Base-by-base conservation (phyloP, 1,284 basidiomycete species). In the Hemileia vastatrix region DNA sequence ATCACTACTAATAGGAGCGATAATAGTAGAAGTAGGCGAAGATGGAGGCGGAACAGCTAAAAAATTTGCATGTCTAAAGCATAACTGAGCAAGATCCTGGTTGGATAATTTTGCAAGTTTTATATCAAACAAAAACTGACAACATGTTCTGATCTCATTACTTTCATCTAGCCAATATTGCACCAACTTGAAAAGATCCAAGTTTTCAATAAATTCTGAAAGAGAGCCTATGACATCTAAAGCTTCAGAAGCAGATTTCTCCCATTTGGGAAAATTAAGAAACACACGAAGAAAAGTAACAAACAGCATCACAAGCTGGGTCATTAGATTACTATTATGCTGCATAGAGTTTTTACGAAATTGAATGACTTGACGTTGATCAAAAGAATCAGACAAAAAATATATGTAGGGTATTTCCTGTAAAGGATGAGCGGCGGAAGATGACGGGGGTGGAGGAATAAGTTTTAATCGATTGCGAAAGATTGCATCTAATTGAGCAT, bases 111-210 rank as follows among this genome's bases (percentile, higher is more conserved):
- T 24, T 8, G 47, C 53, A 24, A 62, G 44, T 21, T 53, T 55
- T 5, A 47, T 45, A 13, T 53, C 52, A 23, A 50, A 54, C 3
- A 62, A 36, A 24, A 54, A 27, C 4, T 53, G 53, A 31, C 47
- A 40, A 24, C 45, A 33, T 33, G 49, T 53, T 55, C 53, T 24
- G n/a, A 62, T 47, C 19, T 62, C 60, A 15, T 44, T 33, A 13
- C 52, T 54, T 50, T n/a, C 44, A 54, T 62, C 53, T 32, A 62
- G 53, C 60, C 60, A 62, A 50, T 62, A 55, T 1, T 54, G 31
- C 13, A 62, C 47, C 27, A 62, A 36, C 15, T 47, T 62, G 13
- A 23, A 13, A 18, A 62, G 50, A 47, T 62, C 60, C 23, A 62
- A 40, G 36, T 50, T n/a, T n/a, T n/a, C n/a, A n/a, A n/a, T n/a